Evolutionary conservation across 2,329 filamentous ascomycete genomes (phyloP), one percentile per base, ranked within the genome.

Genomic region (Aspergillus carbonarius): DNA sequence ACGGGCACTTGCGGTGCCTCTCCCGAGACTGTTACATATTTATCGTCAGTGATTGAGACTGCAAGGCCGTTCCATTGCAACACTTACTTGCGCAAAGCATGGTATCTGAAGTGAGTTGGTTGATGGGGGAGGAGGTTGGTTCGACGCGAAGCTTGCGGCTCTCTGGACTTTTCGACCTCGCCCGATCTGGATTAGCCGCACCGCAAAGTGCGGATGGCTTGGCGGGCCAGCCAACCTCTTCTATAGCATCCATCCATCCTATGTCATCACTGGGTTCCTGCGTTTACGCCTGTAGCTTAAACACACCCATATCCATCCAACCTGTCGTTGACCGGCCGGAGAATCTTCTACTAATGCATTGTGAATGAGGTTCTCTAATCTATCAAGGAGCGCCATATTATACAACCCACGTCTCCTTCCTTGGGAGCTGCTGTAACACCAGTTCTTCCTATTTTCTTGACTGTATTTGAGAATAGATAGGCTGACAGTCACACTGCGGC

Each of bases 1-100:
- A 98, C 93, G 57, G 95, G 93, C 79, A 92, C 89, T 80, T 96
- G 90, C 65, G 95, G 93, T 80, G 92, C 88, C 85, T 97, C 93
- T 79, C 95, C 95, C 63, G 95, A 99, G 78, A 99, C 93, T 96
- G 71, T 56, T 60, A 57, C 51, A 23, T 57, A 56, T 60, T 58
- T 35, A 50, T 37, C 3, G 48, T 73, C 53, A 71, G 64, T 52
- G 54, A 40, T 35, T 13, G 50, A 57, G 8, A 37, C 13, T 54
- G 39, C 35, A 20, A 27, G 1, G 10, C 35, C 40, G 77, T 18
- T 37, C 7, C 5, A 30, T 17, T 8, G 30, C 10, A 4, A 2
- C 4, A 85, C 78, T 83, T 83, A 86, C 84, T 89, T 75, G 87
- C 86, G 64, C 82, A 87, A 62, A 88, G 81, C 74, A 88, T 90